Evolutionary conservation across 345 rosid genomes (phyloP).

Genomic region (Mangifera indica): DNA sequence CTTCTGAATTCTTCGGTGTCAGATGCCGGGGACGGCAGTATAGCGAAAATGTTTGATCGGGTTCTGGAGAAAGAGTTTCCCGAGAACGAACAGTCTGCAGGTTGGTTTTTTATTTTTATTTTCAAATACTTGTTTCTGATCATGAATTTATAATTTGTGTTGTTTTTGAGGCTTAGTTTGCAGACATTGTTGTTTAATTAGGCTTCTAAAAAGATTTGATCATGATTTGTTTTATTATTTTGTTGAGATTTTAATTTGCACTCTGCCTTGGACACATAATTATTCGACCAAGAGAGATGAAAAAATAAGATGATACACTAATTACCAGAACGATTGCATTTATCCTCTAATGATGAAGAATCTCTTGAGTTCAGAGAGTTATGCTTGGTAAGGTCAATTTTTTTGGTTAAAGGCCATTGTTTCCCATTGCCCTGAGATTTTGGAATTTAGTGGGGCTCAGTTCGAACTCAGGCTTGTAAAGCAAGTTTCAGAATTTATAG

Average conservation of each 20-base stretch:
- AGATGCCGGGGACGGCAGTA: conserved; percentile 64
- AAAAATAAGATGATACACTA: neutral
- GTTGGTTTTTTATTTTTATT: conserved; percentile 36
- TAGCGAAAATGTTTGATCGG: conserved; percentile 91
- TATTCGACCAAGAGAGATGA: neutral
- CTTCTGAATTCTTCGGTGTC: conserved; percentile 68
- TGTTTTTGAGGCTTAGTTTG: neutral
- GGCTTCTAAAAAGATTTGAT: neutral
- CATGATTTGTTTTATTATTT: neutral
- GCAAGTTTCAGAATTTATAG: too few relatives aligned
- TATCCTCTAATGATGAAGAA: neutral
- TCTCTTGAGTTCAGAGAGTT: neutral
- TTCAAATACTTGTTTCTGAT: neutral
- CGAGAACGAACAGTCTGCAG: conserved; percentile 88
- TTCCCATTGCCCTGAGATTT: too few relatives aligned
- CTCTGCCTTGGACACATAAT: neutral
- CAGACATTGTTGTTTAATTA: neutral
- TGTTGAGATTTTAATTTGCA: neutral
- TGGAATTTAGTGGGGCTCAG: too few relatives aligned
- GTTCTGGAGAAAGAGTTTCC: conserved; percentile 95
- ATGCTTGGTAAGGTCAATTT: neutral
- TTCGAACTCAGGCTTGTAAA: too few relatives aligned
- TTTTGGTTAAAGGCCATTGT: too few relatives aligned
- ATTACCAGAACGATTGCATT: neutral
- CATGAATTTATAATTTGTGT: conserved; percentile 1